Percentiles rank a stretch among this genome's conserved stretches.
Conservation (phyloP, 2,329 filamentous ascomycete genomes). For the Ascosphaera pollenicola region DNA sequence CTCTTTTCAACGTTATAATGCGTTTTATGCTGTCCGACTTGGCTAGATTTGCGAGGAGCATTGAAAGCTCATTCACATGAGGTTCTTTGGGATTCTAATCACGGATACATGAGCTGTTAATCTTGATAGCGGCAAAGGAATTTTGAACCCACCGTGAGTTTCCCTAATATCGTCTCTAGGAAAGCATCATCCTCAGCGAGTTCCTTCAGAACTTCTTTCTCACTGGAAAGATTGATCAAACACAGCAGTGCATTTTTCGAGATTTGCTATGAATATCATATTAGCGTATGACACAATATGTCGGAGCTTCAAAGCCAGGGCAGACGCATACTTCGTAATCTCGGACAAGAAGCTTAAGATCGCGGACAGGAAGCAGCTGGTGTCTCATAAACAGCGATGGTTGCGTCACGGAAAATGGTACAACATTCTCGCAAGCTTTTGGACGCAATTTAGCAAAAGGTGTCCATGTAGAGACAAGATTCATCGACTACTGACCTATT, state of each 20-base stretch:
- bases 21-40: slow-evolving; percentile 56
- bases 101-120: neutral
- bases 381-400: slow-evolving; percentile 67
- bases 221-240: slow-evolving; percentile 66
- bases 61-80: slow-evolving; percentile 66
- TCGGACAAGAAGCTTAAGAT: slow-evolving; percentile 66
- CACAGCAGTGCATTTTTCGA: slow-evolving; percentile 73
- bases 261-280: slow-evolving; percentile 39
- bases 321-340: slow-evolving; percentile 49
- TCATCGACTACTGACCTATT: slow-evolving; percentile 32
- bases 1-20: slow-evolving; percentile 45
- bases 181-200: slow-evolving; percentile 65
- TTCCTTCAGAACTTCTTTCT: slow-evolving; percentile 49
- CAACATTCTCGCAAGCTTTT: slow-evolving; percentile 62
- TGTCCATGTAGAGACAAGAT: neutral
- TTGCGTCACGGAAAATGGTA: slow-evolving; percentile 60
- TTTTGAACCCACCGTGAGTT: slow-evolving; percentile 45
- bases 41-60: slow-evolving; percentile 79
- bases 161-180: slow-evolving; percentile 46
- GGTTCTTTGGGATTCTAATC: slow-evolving; percentile 35
- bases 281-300: neutral
- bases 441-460: neutral
- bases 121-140: neutral
- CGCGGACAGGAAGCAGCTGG: slow-evolving; percentile 55
- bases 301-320: neutral